Base-by-base conservation (phyloP, 495 filamentous ascomycete genomes). In the Aspergillus incahuasiensis region DNA sequence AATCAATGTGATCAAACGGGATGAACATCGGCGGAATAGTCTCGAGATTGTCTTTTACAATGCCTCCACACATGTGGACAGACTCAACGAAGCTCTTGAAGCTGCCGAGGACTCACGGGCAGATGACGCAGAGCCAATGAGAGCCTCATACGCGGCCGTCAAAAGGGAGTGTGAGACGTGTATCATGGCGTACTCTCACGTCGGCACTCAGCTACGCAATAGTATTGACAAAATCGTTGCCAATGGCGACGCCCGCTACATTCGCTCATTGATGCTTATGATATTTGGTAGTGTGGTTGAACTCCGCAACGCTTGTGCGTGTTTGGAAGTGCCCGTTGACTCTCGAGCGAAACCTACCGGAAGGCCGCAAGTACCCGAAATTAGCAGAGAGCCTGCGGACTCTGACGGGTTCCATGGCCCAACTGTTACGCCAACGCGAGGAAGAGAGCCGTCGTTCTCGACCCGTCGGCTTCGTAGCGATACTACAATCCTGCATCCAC, bases 201-300 rank as follows among this genome's bases (percentile, higher is more conserved):
- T 95, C 44, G 86, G 82, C 46, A 74, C 80, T 13, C 82, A 90
- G 8, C 70, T 95, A 21, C 81, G 84, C 57, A 78, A 83, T 58
- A 89, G 86, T 54, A 79, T 87, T 41, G 77, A 83, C 39, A 82
- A 86, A 15, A 85, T 95, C 48, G 79, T 90, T 22, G 76, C 84
- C 50, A 85, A 90, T 56, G 84, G 82, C 20, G 89, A 95, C 62
- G 81, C 86, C 6, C 82, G 86, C 18, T 91, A 92, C 62, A 83
- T 94, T 48, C 85, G 91, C 8, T 91, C 86, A 0, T 70, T 95
- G 54, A 79, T 96, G 76, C 77, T 91, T 42, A 83, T 87, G 68
- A 76, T 94, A 30, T 95, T 88, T 63, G 88, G 89, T 48, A 88
- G 89, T 61, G 79, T 89, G 24, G 81, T 89, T 60, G 91, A 96